These are phyloP conservation scores for Exophiala xenobiotica DNA, from an alignment of 2,329 filamentous ascomycete genomes.

Conservation along the genomic window DNA sequence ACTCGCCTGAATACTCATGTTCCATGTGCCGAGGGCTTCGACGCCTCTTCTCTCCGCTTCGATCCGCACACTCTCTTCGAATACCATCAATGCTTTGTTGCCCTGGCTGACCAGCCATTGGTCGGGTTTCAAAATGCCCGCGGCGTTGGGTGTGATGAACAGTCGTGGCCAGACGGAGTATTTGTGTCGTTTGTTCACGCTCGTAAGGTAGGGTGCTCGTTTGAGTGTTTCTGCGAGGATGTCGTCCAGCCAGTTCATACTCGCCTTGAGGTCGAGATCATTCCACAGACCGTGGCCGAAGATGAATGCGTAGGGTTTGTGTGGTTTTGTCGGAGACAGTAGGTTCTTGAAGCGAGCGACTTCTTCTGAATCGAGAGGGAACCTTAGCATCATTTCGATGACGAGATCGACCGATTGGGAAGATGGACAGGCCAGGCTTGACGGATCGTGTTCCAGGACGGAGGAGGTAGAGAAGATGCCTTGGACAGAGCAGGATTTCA, in stretches of 20 bases:
- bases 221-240: slow-evolving; percentile 92
- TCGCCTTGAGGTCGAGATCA: slow-evolving; percentile 44
- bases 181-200: background rate
- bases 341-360: slow-evolving; percentile 39
- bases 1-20: slow-evolving; percentile 51
- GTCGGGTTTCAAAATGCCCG: slow-evolving; percentile 48
- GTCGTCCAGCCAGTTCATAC: slow-evolving; percentile 64
- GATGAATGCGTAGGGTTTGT: slow-evolving; percentile 43
- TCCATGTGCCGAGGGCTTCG: slow-evolving; percentile 52
- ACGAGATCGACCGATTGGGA: slow-evolving; percentile 39
- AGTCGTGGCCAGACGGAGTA: slow-evolving; percentile 31
- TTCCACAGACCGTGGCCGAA: slow-evolving; percentile 52
- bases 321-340: slow-evolving; percentile 36
- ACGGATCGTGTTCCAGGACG: slow-evolving; percentile 44
- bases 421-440: slow-evolving; percentile 42
- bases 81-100: slow-evolving; percentile 49
- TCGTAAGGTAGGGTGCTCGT: slow-evolving; percentile 30
- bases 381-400: slow-evolving; percentile 47
- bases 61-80: slow-evolving; percentile 43
- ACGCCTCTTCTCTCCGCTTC: slow-evolving; percentile 40
- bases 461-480: slow-evolving; percentile 51
- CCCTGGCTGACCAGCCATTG: slow-evolving; percentile 49
- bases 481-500: slow-evolving; percentile 50
- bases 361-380: slow-evolving; percentile 45
- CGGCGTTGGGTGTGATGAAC: slow-evolving; percentile 49